Percentiles rank a stretch among this genome's conserved stretches.
Evolutionary conservation across 2,329 filamentous ascomycete genomes (phyloP).

Genomic region (Myriosclerotinia scirpicola): DNA sequence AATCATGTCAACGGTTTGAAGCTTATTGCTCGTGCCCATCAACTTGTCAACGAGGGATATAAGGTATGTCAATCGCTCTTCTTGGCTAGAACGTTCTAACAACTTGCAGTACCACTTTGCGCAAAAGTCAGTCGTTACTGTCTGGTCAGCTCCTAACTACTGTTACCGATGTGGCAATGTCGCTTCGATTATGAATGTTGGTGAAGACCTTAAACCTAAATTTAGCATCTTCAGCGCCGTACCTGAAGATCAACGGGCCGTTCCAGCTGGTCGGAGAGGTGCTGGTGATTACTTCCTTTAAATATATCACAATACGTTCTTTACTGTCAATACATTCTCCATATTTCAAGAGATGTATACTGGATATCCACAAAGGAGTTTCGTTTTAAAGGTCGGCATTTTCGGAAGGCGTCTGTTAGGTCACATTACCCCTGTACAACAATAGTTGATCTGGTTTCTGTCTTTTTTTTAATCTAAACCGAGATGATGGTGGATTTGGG

Average conservation of each 20-base stretch:
- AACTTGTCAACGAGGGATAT: slow-evolving; percentile 75
- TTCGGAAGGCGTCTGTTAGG: slow-evolving; percentile 17
- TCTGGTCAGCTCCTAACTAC: slow-evolving; percentile 57
- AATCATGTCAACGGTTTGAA: slow-evolving; percentile 73
- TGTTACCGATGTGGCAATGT: slow-evolving; percentile 54
- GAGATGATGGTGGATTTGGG: slow-evolving; percentile 7
- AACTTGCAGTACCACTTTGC: slow-evolving; percentile 77
- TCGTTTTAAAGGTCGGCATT: slow-evolving; percentile 18
- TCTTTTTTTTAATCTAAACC: slow-evolving; percentile 12
- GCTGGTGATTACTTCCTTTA: slow-evolving; percentile 69
- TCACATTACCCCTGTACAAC: slow-evolving; percentile 22
- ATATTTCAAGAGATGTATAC: slow-evolving; percentile 13
- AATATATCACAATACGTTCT: slow-evolving; percentile 19
- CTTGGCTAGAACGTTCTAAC: slow-evolving; percentile 37
- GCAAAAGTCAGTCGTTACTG: slow-evolving; percentile 87
- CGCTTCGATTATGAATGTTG: slow-evolving; percentile 83
- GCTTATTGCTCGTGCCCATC: slow-evolving; percentile 71
- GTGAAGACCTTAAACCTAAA: slow-evolving; percentile 79
- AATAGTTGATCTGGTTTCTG: slow-evolving; percentile 20
- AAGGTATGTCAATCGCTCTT: slow-evolving; percentile 49
- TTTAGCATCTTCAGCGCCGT: slow-evolving; percentile 92
- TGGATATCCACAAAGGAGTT: slow-evolving; percentile 21
- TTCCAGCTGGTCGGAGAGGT: slow-evolving; percentile 68
- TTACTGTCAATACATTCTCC: slow-evolving; percentile 21
- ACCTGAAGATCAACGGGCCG: slow-evolving; percentile 79